Conservation (phyloP, 2,329 filamentous ascomycete species). For the Endoconidiophora polonica region DNA sequence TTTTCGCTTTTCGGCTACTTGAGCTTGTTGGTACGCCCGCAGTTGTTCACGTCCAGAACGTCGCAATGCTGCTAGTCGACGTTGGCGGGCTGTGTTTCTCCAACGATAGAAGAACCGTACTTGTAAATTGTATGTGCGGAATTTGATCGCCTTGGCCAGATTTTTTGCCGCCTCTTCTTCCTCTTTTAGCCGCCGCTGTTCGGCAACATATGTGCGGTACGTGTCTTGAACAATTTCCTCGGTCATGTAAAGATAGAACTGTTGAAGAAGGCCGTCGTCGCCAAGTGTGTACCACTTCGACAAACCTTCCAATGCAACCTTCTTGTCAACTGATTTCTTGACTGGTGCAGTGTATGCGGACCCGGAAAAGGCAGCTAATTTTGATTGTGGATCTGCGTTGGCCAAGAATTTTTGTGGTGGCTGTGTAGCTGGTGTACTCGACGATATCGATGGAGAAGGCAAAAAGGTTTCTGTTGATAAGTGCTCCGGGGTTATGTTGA, state of each 20-base stretch:
- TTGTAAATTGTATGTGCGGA: constrained; percentile 31
- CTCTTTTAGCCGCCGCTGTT: constrained; percentile 25
- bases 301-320: constrained; percentile 27
- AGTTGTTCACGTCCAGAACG: constrained; percentile 34
- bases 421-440: background rate
- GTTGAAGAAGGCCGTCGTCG: constrained; percentile 35
- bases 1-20: constrained; percentile 22
- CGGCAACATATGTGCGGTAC: constrained; percentile 25
- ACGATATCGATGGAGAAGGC: background rate
- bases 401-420: no score
- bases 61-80: constrained; percentile 32
- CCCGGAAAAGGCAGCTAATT: constrained; percentile 9
- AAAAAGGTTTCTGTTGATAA: background rate
- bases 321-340: constrained; percentile 4
- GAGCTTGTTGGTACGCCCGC: constrained; percentile 27
- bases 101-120: constrained; percentile 42
- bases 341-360: background rate
- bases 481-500: no score
- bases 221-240: constrained; percentile 27
- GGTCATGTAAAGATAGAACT: constrained; percentile 31
- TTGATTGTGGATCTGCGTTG: background rate
- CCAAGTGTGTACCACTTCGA: constrained; percentile 38
- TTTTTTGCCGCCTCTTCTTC: constrained; percentile 32
- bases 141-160: constrained; percentile 30
- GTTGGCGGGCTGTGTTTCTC: constrained; percentile 32